Base-by-base conservation (phyloP, 768 basidiomycete species). In the Dioszegia aurantiaca region DNA sequence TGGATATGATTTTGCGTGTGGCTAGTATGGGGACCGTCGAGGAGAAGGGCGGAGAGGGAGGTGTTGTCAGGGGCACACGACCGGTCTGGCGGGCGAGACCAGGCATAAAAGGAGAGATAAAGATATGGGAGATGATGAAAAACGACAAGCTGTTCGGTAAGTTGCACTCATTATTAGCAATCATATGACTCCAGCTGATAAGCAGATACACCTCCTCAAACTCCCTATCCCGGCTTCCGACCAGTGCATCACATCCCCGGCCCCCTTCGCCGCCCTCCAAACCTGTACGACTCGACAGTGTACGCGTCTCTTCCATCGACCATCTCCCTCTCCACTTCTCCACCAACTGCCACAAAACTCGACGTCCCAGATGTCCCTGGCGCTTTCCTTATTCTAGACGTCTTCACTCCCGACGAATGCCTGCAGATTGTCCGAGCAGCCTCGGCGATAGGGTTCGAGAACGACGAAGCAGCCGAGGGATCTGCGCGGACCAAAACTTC, bases 201-300 rank as follows among this genome's bases (percentile, higher is more conserved):
- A 48, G 36, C 31, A 69, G 68, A 60, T 21, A 54, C 42, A 16
- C 61, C 63, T 14, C 64, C 59, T n/a, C 59, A 59, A 14, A 36
- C 24, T 1, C 65, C 67, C 0, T 68, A 70, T 31, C 71, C 71
- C 5, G 47, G 45, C 17, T 73, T 70, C 60, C 26, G 55, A 54
- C 33, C 62, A 28, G 69, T 78, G n/a, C 72, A 79, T 40, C 78
- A 75, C 21, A 80, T 79, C 0, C 79, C 79, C 4, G 83, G 81
- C 0, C 76, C 78, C n/a, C 78, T 79, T 1, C 80, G 83, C 19
- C 79, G 81, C 11, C 83, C 83, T 0, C 82, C 82, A 21, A 84
- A 84, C 66, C 78, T 80, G 39, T 80, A 82, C 68, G 79, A 81
- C 10, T 81, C 81, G 0, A 78, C 82, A 17, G 80, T 84, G n/a